Percentiles rank a stretch among this genome's conserved stretches.
phyloP scores from a whole-genome alignment of 345 rosid genomes.

The Cochlearia excelsa region DNA sequence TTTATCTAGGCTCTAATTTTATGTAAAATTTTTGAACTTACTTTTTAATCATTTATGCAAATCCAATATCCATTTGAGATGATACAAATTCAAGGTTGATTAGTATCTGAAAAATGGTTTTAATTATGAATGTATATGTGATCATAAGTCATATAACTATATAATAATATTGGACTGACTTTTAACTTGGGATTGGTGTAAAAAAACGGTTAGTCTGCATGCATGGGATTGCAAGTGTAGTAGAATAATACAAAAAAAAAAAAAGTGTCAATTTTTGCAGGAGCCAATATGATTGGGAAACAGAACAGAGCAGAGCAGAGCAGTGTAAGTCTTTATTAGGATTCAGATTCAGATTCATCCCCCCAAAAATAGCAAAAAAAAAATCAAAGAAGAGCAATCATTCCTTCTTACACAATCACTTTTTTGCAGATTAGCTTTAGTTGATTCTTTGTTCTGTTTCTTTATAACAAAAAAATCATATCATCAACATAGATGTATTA shows the following conservation, averaged over 20 bases:
- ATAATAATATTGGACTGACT: neutral
- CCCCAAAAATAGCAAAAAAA: constrained; percentile 21
- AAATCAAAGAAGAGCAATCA: constrained; percentile 17
- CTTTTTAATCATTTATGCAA: neutral
- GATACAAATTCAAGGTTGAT: constrained; percentile 7
- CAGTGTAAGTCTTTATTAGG: constrained; percentile 8
- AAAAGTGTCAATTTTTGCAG: constrained; percentile 31
- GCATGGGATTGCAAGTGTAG: constrained; percentile 26
- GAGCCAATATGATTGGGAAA: constrained; percentile 31
- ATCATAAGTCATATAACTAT: neutral
- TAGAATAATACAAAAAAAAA: neutral
- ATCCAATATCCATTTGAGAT: neutral
- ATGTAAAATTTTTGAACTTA: neutral
- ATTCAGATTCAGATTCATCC: constrained; percentile 36
- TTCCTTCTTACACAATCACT: constrained; percentile 24
- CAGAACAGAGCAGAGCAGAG: constrained; percentile 36
- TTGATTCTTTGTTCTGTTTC: neutral
- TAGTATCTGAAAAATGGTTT: constrained; percentile 7
- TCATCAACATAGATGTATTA: too few species aligned
- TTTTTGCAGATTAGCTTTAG: constrained; percentile 4
- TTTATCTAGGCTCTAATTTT: constrained; percentile 10
- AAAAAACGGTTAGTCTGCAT: constrained; percentile 11
- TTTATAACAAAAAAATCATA: too few species aligned
- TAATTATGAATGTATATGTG: neutral
- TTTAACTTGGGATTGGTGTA: constrained; percentile 6